phyloP scores from a whole-genome alignment of 1,139 yeast species.

The Geotrichum reessii region DNA sequence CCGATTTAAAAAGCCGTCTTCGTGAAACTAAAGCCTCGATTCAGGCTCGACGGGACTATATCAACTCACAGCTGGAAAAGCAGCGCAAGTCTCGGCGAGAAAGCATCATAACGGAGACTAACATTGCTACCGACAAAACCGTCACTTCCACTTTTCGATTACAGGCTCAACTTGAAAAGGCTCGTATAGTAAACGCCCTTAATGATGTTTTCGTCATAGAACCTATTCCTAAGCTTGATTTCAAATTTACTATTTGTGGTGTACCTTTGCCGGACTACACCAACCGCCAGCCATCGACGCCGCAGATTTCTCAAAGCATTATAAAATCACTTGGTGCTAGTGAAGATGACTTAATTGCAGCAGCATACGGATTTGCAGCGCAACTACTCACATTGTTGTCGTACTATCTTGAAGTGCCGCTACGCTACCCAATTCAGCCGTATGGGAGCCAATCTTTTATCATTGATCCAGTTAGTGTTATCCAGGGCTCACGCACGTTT shows the following conservation, averaged over 20 bases:
- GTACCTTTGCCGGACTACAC: conserved; percentile 27
- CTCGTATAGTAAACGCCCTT: conserved; percentile 27
- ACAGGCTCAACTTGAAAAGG: conserved; percentile 21
- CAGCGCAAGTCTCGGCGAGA: conserved; percentile 14
- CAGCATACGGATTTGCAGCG: conserved; percentile 47
- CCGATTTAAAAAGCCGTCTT: conserved; percentile 18
- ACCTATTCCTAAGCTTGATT: conserved; percentile 25
- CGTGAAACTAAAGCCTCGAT: conserved; percentile 7
- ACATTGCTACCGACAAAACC: conserved; percentile 16
- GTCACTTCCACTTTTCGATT: conserved; percentile 11
- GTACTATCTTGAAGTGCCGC: conserved; percentile 42
- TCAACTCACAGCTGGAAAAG: conserved; percentile 1
- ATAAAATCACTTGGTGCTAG: conserved; percentile 22
- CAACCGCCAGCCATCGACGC: conserved; percentile 16
- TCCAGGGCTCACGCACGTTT: conserved; percentile 41
- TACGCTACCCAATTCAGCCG: conserved; percentile 48
- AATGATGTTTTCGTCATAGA: conserved; percentile 38
- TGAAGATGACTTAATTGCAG: conserved; percentile 42
- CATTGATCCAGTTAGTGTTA: conserved; percentile 45
- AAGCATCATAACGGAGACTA: conserved; percentile 13
- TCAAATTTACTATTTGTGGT: conserved; percentile 38
- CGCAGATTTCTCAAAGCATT: conserved; percentile 4
- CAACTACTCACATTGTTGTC: conserved; percentile 43
- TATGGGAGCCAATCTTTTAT: conserved; percentile 49
- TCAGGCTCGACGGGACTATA: conserved; percentile 15